These are phyloP conservation scores for Neonectria ditissima DNA, from an alignment of 2,329 filamentous ascomycete species.

Conservation along the genomic window DNA sequence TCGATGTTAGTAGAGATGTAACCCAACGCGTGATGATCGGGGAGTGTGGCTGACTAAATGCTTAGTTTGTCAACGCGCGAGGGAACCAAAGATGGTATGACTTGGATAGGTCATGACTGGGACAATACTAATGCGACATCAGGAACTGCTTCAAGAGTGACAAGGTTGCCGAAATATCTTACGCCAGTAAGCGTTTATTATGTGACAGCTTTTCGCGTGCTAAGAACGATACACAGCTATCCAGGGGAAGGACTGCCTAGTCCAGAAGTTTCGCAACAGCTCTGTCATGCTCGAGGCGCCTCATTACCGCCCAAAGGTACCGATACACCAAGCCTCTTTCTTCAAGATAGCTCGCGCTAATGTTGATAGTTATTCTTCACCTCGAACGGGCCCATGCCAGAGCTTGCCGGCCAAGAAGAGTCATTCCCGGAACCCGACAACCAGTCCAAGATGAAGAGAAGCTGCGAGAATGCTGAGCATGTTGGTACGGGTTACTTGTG, in stretches of 20 bases:
- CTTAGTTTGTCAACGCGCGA: conserved; percentile 77
- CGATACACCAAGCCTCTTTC: neutral
- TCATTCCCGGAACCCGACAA: conserved; percentile 85
- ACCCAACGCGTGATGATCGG: neutral
- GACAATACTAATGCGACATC: conserved; percentile 14
- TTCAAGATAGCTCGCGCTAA: conserved; percentile 10
- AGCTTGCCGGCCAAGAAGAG: conserved; percentile 77
- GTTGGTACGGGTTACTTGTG: conserved; percentile 69
- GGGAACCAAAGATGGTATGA: conserved; percentile 77
- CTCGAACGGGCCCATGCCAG: conserved; percentile 59
- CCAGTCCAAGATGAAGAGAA: conserved; percentile 86
- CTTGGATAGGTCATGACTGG: neutral
- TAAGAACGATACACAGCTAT: conserved; percentile 70
- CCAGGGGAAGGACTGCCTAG: conserved; percentile 89
- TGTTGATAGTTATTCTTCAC: conserved; percentile 63
- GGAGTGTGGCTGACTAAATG: conserved; percentile 32
- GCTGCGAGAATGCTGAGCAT: conserved; percentile 86
- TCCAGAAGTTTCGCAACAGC: conserved; percentile 97
- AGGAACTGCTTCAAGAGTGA: conserved; percentile 86
- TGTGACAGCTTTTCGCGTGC: neutral
- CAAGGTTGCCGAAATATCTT: conserved; percentile 91
- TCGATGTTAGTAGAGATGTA: conserved; percentile 64
- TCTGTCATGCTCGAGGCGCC: conserved; percentile 91
- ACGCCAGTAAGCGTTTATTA: conserved; percentile 78
- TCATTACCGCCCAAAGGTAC: conserved; percentile 86